phyloP scores from a whole-genome alignment of 2,329 filamentous ascomycete species.

The Paecilomyces variotii region DNA sequence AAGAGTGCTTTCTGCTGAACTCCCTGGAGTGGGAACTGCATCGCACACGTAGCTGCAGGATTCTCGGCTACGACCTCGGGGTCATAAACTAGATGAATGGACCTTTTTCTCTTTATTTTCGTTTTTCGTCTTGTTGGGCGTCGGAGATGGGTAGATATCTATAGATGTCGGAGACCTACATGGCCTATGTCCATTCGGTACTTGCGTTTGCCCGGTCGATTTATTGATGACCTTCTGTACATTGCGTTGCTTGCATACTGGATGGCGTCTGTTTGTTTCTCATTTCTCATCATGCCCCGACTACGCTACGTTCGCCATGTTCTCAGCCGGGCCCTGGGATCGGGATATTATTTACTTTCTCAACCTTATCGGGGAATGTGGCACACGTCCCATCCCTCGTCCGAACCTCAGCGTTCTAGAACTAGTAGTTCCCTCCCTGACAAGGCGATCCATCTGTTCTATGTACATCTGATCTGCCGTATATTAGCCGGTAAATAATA shows the following conservation, averaged over 20 bases:
- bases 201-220: neutral
- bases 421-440: neutral
- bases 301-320: neutral
- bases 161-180: neutral
- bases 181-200: neutral
- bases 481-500: neutral
- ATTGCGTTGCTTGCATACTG: neutral
- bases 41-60: neutral
- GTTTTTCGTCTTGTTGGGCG: neutral
- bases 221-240: neutral
- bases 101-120: neutral
- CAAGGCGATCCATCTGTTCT: neutral
- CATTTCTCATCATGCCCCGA: neutral
- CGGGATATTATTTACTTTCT: neutral
- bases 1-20: neutral
- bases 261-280: neutral
- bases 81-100: neutral
- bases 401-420: neutral
- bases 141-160: neutral
- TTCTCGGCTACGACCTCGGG: neutral
- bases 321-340: neutral
- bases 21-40: neutral
- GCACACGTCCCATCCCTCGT: neutral
- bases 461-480: neutral
- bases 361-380: neutral